Evolutionary conservation across 75 land plant genomes (phyloP).

Genomic region (Cryptomeria japonica): DNA sequence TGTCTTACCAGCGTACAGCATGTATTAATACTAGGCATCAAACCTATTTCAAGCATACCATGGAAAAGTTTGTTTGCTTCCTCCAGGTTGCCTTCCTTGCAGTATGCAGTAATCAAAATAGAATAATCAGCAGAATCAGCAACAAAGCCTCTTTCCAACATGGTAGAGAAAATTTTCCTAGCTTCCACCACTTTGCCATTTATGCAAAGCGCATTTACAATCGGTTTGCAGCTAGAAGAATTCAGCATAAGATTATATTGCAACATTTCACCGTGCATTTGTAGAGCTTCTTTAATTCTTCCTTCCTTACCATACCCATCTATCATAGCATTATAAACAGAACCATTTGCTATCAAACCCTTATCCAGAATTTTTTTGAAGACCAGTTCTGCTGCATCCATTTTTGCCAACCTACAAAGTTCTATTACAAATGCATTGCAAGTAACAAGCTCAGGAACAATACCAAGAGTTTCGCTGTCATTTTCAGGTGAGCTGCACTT

Average conservation of each 20-base stretch:
- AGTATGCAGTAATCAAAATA: conserved; percentile 32
- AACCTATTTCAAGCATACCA: conserved; percentile 53
- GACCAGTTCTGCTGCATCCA: conserved; percentile 27
- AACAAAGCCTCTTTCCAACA: conserved; percentile 41
- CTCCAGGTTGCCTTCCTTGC: conserved; percentile 38
- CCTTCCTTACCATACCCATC: conserved; percentile 29
- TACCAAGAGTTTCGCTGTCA: conserved; percentile 24
- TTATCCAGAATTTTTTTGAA: conserved; percentile 29
- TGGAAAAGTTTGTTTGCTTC: conserved; percentile 43
- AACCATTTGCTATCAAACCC: conserved; percentile 33
- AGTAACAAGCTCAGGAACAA: conserved; percentile 50
- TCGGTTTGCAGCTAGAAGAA: conserved; percentile 38
- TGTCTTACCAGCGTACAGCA: conserved; percentile 43
- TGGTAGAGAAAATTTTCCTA: conserved; percentile 30
- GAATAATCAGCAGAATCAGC: conserved; percentile 52
- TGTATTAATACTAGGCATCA: conserved; percentile 23
- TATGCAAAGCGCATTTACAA: conserved; percentile 44
- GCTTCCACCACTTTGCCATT: conserved; percentile 55
- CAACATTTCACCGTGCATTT: conserved; percentile 34
- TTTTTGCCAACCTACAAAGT: conserved; percentile 22
- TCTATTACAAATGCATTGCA: conserved; percentile 57
- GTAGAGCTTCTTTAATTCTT: conserved; percentile 24
- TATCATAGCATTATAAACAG: conserved; percentile 45
- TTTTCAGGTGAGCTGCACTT: conserved; percentile 30
- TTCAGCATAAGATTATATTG: conserved; percentile 26